Evolutionary conservation across 371 early-diverging fungal genomes (phyloP).

Genomic region (Mucor circinelloides): DNA sequence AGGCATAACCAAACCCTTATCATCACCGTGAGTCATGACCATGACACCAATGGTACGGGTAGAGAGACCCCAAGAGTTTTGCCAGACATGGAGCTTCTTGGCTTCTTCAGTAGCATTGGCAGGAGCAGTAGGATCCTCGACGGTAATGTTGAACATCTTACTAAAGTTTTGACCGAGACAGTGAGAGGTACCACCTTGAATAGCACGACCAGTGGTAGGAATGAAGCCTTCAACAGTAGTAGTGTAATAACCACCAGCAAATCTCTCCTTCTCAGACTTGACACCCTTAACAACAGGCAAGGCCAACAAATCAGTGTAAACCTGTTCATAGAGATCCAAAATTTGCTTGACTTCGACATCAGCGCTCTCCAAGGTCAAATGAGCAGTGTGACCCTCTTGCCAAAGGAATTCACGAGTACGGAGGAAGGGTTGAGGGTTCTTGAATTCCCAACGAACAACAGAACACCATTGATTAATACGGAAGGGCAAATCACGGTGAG

Average conservation of each 20-base stretch:
- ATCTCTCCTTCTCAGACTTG: conserved; percentile 99
- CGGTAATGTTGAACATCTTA: conserved; percentile 90
- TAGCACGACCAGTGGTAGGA: conserved; percentile 97
- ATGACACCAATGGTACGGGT: conserved; percentile 99
- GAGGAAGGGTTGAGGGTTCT: conserved; percentile 99
- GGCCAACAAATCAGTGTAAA: conserved; percentile 98
- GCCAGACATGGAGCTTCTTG: conserved; percentile 87
- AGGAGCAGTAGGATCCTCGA: conserved; percentile 51
- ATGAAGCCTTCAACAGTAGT: conserved; percentile 99
- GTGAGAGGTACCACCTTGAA: conserved; percentile 99
- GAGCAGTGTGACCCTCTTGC: conserved; percentile 99
- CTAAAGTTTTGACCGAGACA: conserved; percentile 99
- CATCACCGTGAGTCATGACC: conserved; percentile 99
- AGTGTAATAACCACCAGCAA: conserved; percentile 99
- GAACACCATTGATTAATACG: conserved; percentile 99
- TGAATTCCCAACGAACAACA: conserved; percentile 99
- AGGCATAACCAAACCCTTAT: conserved; percentile 98
- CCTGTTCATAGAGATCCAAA: conserved; percentile 93
- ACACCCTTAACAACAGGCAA: conserved; percentile 98
- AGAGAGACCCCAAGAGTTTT: conserved; percentile 99
- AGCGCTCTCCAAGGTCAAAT: conserved; percentile 91
- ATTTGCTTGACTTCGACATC: conserved; percentile 93
- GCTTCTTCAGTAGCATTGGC: conserved; percentile 44
- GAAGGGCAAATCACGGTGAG: conserved; percentile 98
- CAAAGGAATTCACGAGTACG: conserved; percentile 99